Conservation (phyloP, 805 yeast species). For the Candida tammaniensis region DNA sequence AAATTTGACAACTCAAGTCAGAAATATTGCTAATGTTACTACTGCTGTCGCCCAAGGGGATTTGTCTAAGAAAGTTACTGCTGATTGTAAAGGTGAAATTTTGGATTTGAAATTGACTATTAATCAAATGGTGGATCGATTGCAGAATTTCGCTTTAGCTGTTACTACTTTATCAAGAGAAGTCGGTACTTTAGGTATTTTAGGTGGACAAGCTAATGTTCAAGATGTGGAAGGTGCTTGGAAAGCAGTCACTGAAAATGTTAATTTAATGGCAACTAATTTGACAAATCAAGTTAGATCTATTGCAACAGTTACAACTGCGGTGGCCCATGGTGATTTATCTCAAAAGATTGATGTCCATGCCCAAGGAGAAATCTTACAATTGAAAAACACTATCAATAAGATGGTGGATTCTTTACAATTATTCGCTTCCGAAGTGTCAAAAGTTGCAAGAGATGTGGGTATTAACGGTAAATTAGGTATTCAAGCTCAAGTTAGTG, state of each 20-base stretch:
- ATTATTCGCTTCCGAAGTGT: constrained; percentile 83
- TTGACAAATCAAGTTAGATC: constrained; percentile 77
- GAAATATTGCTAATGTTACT: constrained; percentile 84
- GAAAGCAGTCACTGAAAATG: constrained; percentile 49
- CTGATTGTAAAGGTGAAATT: constrained; percentile 73
- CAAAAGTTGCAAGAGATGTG: constrained; percentile 87
- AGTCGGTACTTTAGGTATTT: constrained; percentile 46
- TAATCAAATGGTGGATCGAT: constrained; percentile 51
- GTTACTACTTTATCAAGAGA: constrained; percentile 47
- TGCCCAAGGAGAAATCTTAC: constrained; percentile 88
- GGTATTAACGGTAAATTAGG: constrained; percentile 93
- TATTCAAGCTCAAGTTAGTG: constrained; percentile 86
- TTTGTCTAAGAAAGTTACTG: constrained; percentile 75
- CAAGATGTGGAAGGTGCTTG: constrained; percentile 51
- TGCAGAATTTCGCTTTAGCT: constrained; percentile 45
- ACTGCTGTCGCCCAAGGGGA: constrained; percentile 88
- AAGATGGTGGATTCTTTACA: constrained; percentile 92
- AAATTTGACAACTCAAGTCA: constrained; percentile 81
- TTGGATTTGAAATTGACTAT: constrained; percentile 46
- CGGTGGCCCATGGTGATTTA: constrained; percentile 87
- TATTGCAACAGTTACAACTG: constrained; percentile 87
- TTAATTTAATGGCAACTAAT: constrained; percentile 47
- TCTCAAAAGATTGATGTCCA: constrained; percentile 83
- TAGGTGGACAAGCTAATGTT: constrained; percentile 52
- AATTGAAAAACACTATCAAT: constrained; percentile 80